These are phyloP conservation scores for Mycena rebaudengoi DNA, from an alignment of 768 basidiomycete species.

Conservation along the genomic window DNA sequence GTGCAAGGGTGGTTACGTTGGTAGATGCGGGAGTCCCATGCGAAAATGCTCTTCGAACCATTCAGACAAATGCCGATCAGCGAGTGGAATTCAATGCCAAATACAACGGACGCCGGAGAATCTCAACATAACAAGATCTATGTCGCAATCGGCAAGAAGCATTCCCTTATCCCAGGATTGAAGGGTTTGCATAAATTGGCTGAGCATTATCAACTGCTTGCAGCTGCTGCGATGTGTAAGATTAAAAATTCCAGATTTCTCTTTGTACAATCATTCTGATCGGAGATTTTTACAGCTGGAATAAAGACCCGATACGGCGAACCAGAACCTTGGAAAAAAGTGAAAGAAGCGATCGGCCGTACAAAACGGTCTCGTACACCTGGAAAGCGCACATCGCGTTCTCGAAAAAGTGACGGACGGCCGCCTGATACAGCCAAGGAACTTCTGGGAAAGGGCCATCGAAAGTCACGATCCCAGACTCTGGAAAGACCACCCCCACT, in stretches of 20 bases:
- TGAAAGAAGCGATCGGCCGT: no score
- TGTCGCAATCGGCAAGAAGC: slow-evolving; percentile 2
- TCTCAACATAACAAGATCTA: slow-evolving; percentile 29
- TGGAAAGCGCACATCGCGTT: background rate
- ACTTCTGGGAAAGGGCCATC: background rate
- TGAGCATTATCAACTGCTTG: background rate
- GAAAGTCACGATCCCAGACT: background rate
- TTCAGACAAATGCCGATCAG: slow-evolving; percentile 12
- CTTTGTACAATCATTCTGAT: background rate
- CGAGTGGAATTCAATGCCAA: slow-evolving; percentile 23
- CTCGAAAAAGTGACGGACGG: background rate
- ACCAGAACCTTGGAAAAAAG: background rate
- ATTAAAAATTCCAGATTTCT: background rate
- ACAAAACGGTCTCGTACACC: background rate
- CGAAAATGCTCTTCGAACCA: slow-evolving; percentile 26
- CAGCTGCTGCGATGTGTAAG: background rate
- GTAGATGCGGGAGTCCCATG: slow-evolving; percentile 36
- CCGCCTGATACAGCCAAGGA: slow-evolving; percentile 1
- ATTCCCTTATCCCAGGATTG: background rate
- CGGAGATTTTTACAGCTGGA: background rate
- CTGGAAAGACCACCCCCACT: background rate
- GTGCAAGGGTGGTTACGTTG: slow-evolving; percentile 39
- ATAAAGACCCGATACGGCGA: background rate
- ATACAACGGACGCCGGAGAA: slow-evolving; percentile 28
- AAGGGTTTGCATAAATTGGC: background rate